phyloP scores from a whole-genome alignment of 1,139 yeast species.

The Pichia sp. region DNA sequence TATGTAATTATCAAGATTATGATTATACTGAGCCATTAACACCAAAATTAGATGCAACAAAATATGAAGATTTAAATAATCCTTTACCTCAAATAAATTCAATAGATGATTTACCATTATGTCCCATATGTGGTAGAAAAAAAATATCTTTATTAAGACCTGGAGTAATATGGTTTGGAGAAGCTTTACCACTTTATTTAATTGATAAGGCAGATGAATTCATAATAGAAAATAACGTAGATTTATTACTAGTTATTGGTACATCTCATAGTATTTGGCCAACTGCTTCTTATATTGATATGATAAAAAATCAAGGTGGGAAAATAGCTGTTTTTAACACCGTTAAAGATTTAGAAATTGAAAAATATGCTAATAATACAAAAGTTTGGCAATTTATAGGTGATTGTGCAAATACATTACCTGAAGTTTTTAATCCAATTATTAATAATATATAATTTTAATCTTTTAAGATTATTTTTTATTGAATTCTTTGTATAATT shows the following conservation, averaged over 20 bases:
- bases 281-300: constrained; percentile 82
- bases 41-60: constrained; percentile 37
- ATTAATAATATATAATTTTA: constrained; percentile 19
- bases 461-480: neutral
- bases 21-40: constrained; percentile 61
- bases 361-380: constrained; percentile 29
- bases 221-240: constrained; percentile 52
- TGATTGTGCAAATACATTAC: constrained; percentile 69
- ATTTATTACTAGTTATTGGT: constrained; percentile 74
- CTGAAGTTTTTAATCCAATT: constrained; percentile 56
- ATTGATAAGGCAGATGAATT: constrained; percentile 67
- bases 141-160: constrained; percentile 59
- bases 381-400: constrained; percentile 69
- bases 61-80: constrained; percentile 9
- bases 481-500: no score
- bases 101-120: constrained; percentile 53
- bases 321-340: constrained; percentile 79
- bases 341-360: constrained; percentile 41
- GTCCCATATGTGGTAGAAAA: constrained; percentile 53
- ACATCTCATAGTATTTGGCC: constrained; percentile 87
- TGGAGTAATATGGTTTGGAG: constrained; percentile 93
- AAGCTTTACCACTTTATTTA: constrained; percentile 58
- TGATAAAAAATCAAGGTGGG: constrained; percentile 68
- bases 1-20: constrained; percentile 55
- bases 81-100: constrained; percentile 36